These are phyloP conservation scores for Crucibulum laeve DNA, from an alignment of 768 basidiomycete species.

Conservation along the genomic window DNA sequence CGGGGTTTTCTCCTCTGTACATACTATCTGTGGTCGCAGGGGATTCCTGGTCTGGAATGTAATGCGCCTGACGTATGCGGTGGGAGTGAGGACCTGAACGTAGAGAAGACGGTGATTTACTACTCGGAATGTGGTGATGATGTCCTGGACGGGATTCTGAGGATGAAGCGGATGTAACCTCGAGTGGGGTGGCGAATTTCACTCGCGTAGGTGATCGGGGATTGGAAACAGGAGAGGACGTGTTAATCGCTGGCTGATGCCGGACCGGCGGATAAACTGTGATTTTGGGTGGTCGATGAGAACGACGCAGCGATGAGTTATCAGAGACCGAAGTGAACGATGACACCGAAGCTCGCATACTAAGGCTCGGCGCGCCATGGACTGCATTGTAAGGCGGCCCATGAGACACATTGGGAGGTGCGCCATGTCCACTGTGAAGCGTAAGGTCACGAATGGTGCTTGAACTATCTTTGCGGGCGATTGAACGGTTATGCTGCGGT, in stretches of 20 bases:
- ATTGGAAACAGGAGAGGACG: constrained; percentile 5
- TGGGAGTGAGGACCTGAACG: too few relatives aligned
- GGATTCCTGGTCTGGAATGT: too few relatives aligned
- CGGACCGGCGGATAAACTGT: constrained; percentile 12
- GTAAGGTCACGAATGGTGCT: not conserved
- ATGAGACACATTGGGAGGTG: constrained; percentile 10
- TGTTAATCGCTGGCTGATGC: not conserved
- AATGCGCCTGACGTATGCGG: too few relatives aligned
- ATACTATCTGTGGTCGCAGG: too few relatives aligned
- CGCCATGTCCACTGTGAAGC: constrained; percentile 10
- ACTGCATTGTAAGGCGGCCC: constrained; percentile 16
- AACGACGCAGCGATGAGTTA: constrained; percentile 12
- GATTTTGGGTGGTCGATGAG: constrained; percentile 24
- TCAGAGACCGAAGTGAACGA: not conserved
- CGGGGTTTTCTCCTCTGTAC: too few relatives aligned
- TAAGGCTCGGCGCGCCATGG: constrained; percentile 17
- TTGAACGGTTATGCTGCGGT: not conserved
- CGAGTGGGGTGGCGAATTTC: constrained; percentile 12
- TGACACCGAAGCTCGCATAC: not conserved
- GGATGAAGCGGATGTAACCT: constrained; percentile 3
- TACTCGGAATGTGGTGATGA: not conserved
- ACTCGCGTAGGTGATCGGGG: constrained; percentile 15
- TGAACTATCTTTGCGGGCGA: not conserved
- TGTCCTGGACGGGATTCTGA: not conserved
- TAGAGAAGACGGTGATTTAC: too few relatives aligned